These are phyloP conservation scores for Boletus calvinii DNA, from an alignment of 1,284 basidiomycete genomes.

Conservation along the genomic window DNA sequence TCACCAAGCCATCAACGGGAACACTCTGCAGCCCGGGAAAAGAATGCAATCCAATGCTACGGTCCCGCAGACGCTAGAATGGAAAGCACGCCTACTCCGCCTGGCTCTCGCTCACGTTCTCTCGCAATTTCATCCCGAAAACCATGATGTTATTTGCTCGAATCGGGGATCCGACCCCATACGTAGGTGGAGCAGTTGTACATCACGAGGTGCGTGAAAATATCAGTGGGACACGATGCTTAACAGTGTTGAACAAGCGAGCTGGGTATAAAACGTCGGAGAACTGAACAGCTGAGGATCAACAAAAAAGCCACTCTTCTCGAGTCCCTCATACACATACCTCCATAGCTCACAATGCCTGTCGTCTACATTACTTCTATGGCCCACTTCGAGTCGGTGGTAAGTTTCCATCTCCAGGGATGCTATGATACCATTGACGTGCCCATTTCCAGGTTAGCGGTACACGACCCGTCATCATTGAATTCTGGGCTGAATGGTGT, in stretches of 20 bases:
- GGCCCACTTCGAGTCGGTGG: slow-evolving; percentile 26
- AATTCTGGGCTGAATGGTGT: slow-evolving; percentile 78
- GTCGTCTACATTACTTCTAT: slow-evolving; percentile 29
- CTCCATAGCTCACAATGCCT: slow-evolving; percentile 21
- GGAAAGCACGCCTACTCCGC: slow-evolving; percentile 33
- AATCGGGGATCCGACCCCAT: slow-evolving; percentile 26
- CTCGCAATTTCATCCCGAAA: slow-evolving; percentile 16
- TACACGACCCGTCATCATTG: slow-evolving; percentile 62
- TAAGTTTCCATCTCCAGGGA: slow-evolving; percentile 10
- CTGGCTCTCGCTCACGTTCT: slow-evolving; percentile 27
- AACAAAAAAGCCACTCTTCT: slow-evolving; percentile 17
- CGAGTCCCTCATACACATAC: slow-evolving; percentile 18
- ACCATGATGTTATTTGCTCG: slow-evolving; percentile 17
- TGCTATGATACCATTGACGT: slow-evolving; percentile 9
- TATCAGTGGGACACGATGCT: slow-evolving; percentile 22
- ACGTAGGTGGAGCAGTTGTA: slow-evolving; percentile 22
- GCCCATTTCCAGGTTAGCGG: slow-evolving; percentile 51
- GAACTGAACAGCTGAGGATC: slow-evolving; percentile 13
- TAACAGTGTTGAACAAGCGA: slow-evolving; percentile 19
- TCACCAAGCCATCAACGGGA: slow-evolving; percentile 21
- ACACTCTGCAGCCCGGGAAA: slow-evolving; percentile 14
- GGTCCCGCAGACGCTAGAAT: slow-evolving; percentile 29
- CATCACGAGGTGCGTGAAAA: slow-evolving; percentile 17
- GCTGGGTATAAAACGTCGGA: slow-evolving; percentile 28
- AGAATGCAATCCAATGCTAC: slow-evolving; percentile 22